Evolutionary conservation across 2,329 filamentous ascomycete genomes (phyloP).

Genomic region (Arachnomyces sp.): DNA sequence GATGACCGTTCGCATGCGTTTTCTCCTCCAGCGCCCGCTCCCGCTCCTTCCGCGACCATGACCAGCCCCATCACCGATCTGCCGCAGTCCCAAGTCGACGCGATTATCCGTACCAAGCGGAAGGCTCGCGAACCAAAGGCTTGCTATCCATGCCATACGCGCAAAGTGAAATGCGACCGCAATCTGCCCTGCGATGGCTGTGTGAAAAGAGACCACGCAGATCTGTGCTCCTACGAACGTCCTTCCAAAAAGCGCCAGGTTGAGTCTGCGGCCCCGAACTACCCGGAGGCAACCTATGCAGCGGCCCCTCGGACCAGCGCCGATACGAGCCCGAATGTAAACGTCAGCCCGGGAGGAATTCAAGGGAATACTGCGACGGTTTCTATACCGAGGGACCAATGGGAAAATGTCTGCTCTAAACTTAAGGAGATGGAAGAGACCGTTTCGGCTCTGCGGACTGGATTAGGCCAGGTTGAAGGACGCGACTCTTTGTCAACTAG

Average conservation of each 20-base stretch:
- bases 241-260: slow-evolving; percentile 38
- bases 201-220: slow-evolving; percentile 41
- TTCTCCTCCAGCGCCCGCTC: slow-evolving; percentile 6
- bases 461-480: slow-evolving; percentile 28
- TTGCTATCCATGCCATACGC: slow-evolving; percentile 38
- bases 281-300: neutral
- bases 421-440: slow-evolving; percentile 37
- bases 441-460: slow-evolving; percentile 30
- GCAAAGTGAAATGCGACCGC: slow-evolving; percentile 43
- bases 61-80: slow-evolving; percentile 30
- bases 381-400: slow-evolving; percentile 35
- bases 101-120: slow-evolving; percentile 40
- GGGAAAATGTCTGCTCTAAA: slow-evolving; percentile 35
- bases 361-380: slow-evolving; percentile 19
- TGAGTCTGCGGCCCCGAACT: neutral
- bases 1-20: slow-evolving; percentile 3
- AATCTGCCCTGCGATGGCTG: slow-evolving; percentile 42
- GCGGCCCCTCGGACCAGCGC: neutral
- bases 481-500: too few species aligned
- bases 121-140: slow-evolving; percentile 42
- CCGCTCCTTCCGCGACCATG: slow-evolving; percentile 8
- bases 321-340: slow-evolving; percentile 3
- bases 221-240: slow-evolving; percentile 42
- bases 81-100: slow-evolving; percentile 38
- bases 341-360: slow-evolving; percentile 3